Evolutionary conservation across 148 eudicot genomes (phyloP).

Genomic region (Euryodendron excelsum): DNA sequence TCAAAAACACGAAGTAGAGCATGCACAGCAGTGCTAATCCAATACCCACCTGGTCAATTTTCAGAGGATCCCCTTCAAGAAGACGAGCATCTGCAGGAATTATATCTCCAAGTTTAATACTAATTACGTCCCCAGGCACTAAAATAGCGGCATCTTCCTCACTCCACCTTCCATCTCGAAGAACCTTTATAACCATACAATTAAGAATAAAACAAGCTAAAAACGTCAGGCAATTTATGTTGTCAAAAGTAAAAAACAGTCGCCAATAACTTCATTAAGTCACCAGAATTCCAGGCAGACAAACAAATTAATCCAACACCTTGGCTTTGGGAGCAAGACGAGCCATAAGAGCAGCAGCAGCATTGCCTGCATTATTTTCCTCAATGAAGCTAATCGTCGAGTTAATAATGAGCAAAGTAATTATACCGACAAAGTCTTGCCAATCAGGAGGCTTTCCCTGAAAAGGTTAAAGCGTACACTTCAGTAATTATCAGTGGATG

Average conservation of each 20-base stretch:
- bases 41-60: conserved; percentile 81
- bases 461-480: conserved; percentile 4
- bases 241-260: neutral
- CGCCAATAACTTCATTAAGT: neutral
- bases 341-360: conserved; percentile 99
- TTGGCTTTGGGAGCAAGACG: conserved; percentile 95
- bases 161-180: conserved; percentile 83
- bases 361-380: conserved; percentile 99
- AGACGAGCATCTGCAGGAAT: conserved; percentile 97
- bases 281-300: neutral
- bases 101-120: conserved; percentile 90
- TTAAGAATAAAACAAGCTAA: neutral
- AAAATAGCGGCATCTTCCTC: conserved; percentile 86
- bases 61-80: conserved; percentile 91
- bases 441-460: conserved; percentile 97
- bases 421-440: conserved; percentile 99
- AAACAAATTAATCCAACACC: conserved; percentile 38
- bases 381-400: conserved; percentile 95
- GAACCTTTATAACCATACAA: conserved; percentile 42
- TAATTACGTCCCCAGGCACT: conserved; percentile 89
- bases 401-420: conserved; percentile 80
- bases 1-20: neutral
- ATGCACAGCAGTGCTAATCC: neutral
- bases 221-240: neutral
- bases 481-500: neutral